Evolutionary conservation across 2,329 filamentous ascomycete species (phyloP), one percentile per base, ranked within the genome.

Genomic region (Alternaria gaisen): DNA sequence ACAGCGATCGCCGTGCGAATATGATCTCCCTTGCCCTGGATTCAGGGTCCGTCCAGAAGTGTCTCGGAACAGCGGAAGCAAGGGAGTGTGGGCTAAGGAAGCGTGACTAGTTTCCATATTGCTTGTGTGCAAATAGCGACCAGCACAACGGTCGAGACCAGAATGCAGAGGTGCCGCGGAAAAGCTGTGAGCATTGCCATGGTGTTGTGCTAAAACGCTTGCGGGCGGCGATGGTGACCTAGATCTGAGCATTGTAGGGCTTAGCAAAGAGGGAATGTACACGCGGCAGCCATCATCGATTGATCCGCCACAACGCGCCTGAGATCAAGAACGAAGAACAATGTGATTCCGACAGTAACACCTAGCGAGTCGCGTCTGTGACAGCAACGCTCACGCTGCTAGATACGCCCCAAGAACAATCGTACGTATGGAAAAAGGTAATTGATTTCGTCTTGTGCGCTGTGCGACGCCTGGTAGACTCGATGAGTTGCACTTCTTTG

Each of bases 221-320:
- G 38, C 32, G 24, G 43, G 54, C 26, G 36, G 48, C 54, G 24
- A 56, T 53, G 41, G 41, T 6, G 47, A 61, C 36, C 58, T 57
- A 61, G 48, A 61, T 22, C 38, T 42, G 38, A 41, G 47, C 22
- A 47, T 34, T 14, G 32, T 47, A 57, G 42, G 53, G 38, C 47
- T 53, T 34, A 57, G 30, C 30, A 41, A 32, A 47, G 26, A 47
- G 32, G 43, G 43, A 47, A 47, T 47, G 43, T 47, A 47, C 26
- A 47, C 44, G 46, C 41, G 47, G 43, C 34, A 47, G 53, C 36
- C 43, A 56, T 30, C 32, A 6, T 26, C 24, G 40, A 38, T 16
- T 34, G 20, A 24, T 54, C 32, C 24, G 24, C 24, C 24, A 26
- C 24, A 26, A 26, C 16, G 43, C 12, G 11, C 26, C 43, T 47